Percentiles rank a stretch among this genome's conserved stretches.
phyloP scores from a whole-genome alignment of 495 filamentous ascomycete species.

The Aspergillus taichungensis region DNA sequence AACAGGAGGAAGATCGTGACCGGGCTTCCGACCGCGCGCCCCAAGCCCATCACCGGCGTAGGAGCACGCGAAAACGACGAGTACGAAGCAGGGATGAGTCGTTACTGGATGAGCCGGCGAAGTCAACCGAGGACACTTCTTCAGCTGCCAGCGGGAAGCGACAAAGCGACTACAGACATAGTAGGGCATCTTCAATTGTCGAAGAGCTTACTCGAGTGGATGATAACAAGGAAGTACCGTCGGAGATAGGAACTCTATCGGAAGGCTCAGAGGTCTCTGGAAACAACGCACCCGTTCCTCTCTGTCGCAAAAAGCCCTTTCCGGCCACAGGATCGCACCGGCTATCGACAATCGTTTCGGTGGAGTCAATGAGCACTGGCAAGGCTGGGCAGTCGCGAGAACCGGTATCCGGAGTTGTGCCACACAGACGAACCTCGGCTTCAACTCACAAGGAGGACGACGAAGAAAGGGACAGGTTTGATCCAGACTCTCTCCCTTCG shows the following conservation, averaged over 20 bases:
- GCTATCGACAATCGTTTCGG: conserved; percentile 65
- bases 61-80: conserved; percentile 20
- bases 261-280: conserved; percentile 33
- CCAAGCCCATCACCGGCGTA: conserved; percentile 19
- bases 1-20: conserved; percentile 11
- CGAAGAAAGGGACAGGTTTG: conserved; percentile 34
- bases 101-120: conserved; percentile 3
- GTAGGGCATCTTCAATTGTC: conserved; percentile 6
- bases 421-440: conserved; percentile 7
- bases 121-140: conserved; percentile 5
- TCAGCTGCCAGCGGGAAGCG: conserved; percentile 6
- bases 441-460: conserved; percentile 11
- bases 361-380: conserved; percentile 47
- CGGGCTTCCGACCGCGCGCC: conserved; percentile 13
- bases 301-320: conserved; percentile 41
- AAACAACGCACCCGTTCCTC: conserved; percentile 29
- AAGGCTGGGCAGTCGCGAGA: conserved; percentile 21
- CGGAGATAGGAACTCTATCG: conserved; percentile 24
- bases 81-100: conserved; percentile 17
- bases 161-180: conserved; percentile 5
- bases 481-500: conserved; percentile 29
- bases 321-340: conserved; percentile 58
- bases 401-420: conserved; percentile 1
- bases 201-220: conserved; percentile 14
- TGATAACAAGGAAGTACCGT: conserved; percentile 14